Conservation (phyloP, 1,284 basidiomycete species). For the Cryptococcus sp. region DNA sequence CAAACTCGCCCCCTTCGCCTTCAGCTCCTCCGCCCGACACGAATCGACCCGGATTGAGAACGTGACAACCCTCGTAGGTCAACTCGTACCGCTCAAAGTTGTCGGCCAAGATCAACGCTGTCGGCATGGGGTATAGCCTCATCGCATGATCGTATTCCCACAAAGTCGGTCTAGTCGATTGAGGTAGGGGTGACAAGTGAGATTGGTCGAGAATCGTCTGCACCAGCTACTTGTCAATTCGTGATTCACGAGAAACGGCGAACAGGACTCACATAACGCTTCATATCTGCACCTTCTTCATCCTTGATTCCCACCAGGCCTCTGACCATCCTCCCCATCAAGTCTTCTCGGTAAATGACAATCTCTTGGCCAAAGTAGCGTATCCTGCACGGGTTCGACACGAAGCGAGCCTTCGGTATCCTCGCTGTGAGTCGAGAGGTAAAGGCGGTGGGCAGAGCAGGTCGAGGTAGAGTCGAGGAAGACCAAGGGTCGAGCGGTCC, state of each 20-base stretch:
- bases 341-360: slow-evolving; percentile 86
- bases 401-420: slow-evolving; percentile 72
- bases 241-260: neutral
- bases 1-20: slow-evolving; percentile 51
- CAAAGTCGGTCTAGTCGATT: slow-evolving; percentile 76
- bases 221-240: slow-evolving; percentile 59
- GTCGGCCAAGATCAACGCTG: slow-evolving; percentile 90
- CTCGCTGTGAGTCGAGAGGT: slow-evolving; percentile 61
- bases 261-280: slow-evolving; percentile 65
- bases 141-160: slow-evolving; percentile 90
- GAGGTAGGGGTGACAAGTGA: slow-evolving; percentile 79
- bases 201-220: slow-evolving; percentile 89
- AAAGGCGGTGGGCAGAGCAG: slow-evolving; percentile 69
- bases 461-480: slow-evolving; percentile 70
- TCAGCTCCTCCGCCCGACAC: slow-evolving; percentile 54
- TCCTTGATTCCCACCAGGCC: slow-evolving; percentile 83
- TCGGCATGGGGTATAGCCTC: slow-evolving; percentile 90
- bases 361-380: slow-evolving; percentile 96
- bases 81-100: slow-evolving; percentile 93
- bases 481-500: slow-evolving; percentile 84
- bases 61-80: slow-evolving; percentile 97
- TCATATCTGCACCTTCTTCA: slow-evolving; percentile 66
- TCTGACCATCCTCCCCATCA: slow-evolving; percentile 88
- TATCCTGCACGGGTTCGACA: slow-evolving; percentile 88
- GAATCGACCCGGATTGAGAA: slow-evolving; percentile 94